Percentiles rank a stretch among this genome's conserved stretches.
Evolutionary conservation across 306 rosid genomes (phyloP).

Genomic region (Prunus dulcis): DNA sequence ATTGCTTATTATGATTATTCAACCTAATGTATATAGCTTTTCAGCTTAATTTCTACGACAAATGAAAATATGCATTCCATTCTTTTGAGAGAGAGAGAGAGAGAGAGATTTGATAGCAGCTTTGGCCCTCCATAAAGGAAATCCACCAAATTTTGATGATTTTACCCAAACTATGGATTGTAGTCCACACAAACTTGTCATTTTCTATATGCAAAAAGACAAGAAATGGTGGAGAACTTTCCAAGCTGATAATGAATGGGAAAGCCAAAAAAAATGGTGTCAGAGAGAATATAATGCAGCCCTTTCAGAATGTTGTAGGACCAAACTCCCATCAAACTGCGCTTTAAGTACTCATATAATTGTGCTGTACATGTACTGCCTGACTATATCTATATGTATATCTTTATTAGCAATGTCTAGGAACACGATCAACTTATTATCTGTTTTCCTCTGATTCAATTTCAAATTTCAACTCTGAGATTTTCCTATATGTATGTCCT

Average conservation of each 20-base stretch:
- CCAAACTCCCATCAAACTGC: background rate
- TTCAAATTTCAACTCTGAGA: no score
- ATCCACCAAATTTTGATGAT: conserved; percentile 16
- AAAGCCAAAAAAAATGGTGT: background rate
- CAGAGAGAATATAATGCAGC: conserved; percentile 1
- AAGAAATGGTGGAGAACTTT: conserved; percentile 33
- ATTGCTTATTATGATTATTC: background rate
- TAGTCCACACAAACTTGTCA: conserved; percentile 19
- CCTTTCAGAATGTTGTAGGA: background rate
- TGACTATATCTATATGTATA: no score
- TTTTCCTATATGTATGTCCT: no score
- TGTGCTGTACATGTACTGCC: no score
- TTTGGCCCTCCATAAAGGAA: conserved; percentile 20
- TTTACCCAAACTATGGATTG: conserved; percentile 1
- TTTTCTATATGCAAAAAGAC: conserved; percentile 6
- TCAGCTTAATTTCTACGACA: background rate
- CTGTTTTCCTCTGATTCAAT: no score
- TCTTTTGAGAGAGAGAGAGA: conserved; percentile 6
- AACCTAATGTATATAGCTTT: background rate
- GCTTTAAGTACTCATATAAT: background rate
- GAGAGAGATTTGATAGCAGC: background rate
- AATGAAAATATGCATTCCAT: background rate
- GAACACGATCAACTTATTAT: no score
- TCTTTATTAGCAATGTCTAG: no score
- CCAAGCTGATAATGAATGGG: conserved; percentile 21